phyloP scores from a whole-genome alignment of 208 protist species.

The Angomonas ambiguus region DNA sequence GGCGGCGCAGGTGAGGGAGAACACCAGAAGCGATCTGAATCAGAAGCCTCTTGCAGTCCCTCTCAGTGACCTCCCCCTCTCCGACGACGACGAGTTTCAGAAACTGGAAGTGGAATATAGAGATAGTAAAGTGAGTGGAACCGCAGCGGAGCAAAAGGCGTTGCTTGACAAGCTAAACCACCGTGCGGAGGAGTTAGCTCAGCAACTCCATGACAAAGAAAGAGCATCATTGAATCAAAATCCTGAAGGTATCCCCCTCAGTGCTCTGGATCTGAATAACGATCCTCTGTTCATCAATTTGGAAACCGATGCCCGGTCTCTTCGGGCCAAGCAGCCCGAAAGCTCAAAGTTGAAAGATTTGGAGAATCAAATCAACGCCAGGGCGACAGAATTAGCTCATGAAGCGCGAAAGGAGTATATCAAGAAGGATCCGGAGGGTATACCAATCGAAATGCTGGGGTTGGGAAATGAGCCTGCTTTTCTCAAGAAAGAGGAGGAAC shows the following conservation, averaged over 20 bases:
- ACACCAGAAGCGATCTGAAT: constrained; percentile 36
- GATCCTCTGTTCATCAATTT: constrained; percentile 35
- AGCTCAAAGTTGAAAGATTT: constrained; percentile 20
- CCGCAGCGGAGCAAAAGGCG: constrained; percentile 6
- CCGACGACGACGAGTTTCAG: constrained; percentile 39
- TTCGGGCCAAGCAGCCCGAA: constrained; percentile 15
- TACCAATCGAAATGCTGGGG: constrained; percentile 30
- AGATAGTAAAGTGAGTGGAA: constrained; percentile 26
- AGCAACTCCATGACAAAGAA: constrained; percentile 29
- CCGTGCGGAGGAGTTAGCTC: constrained; percentile 42
- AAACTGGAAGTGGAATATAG: constrained; percentile 38
- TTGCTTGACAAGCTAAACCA: constrained; percentile 37
- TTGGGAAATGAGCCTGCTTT: constrained; percentile 27
- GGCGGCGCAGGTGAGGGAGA: constrained; percentile 36
- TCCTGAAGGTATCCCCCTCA: constrained; percentile 51
- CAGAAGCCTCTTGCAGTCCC: constrained; percentile 46
- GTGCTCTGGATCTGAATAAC: constrained; percentile 39
- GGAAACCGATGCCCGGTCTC: constrained; percentile 39
- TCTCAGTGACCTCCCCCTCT: constrained; percentile 44
- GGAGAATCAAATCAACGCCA: constrained; percentile 39
- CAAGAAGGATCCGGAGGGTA: constrained; percentile 26
- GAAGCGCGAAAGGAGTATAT: constrained; percentile 26
- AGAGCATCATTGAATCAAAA: constrained; percentile 24
- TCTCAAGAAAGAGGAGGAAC: constrained; percentile 28
- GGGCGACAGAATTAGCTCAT: constrained; percentile 32